Percentiles rank a stretch among this genome's conserved stretches.
Conservation (phyloP, 2,329 filamentous ascomycete species). For the Aurifilum marmelostoma region DNA sequence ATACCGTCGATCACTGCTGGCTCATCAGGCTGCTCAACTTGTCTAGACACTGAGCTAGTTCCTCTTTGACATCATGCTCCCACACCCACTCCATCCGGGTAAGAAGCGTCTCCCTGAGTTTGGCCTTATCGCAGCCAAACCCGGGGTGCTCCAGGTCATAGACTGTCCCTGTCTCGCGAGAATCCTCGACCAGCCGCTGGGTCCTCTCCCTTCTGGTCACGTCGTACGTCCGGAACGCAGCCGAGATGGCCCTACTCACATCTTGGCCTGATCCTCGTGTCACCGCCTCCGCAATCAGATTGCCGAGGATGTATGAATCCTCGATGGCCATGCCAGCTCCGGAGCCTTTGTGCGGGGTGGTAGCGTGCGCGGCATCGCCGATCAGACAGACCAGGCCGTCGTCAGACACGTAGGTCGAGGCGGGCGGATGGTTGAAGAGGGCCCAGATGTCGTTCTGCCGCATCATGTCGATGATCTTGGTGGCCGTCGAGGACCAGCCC, state of each 20-base stretch:
- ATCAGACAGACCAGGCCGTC: slow-evolving; percentile 28
- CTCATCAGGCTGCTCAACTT: slow-evolving; percentile 6
- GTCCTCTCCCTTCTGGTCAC: slow-evolving; percentile 50
- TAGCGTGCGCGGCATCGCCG: slow-evolving; percentile 32
- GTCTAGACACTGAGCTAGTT: slow-evolving; percentile 18
- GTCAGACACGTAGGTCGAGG: slow-evolving; percentile 43
- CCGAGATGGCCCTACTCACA: slow-evolving; percentile 47
- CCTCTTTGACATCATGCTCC: slow-evolving; percentile 21
- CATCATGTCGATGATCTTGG: slow-evolving; percentile 38
- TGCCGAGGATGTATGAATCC: slow-evolving; percentile 30
- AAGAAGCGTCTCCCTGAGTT: slow-evolving; percentile 26
- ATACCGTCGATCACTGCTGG: background rate
- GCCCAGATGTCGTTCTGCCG: slow-evolving; percentile 43
- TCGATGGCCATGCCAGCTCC: slow-evolving; percentile 34
- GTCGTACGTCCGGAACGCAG: slow-evolving; percentile 48
- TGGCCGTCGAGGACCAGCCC: slow-evolving; percentile 39
- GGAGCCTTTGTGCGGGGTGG: slow-evolving; percentile 33
- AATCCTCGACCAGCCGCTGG: slow-evolving; percentile 54
- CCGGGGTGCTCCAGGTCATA: slow-evolving; percentile 41
- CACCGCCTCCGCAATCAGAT: slow-evolving; percentile 29
- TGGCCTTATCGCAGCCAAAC: slow-evolving; percentile 24
- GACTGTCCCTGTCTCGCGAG: slow-evolving; percentile 47
- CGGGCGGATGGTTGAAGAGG: slow-evolving; percentile 50
- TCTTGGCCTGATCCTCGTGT: slow-evolving; percentile 12
- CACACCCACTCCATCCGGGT: slow-evolving; percentile 29